Evolutionary conservation across 495 filamentous ascomycete genomes (phyloP).

Genomic region (Durotheca rogersii): DNA sequence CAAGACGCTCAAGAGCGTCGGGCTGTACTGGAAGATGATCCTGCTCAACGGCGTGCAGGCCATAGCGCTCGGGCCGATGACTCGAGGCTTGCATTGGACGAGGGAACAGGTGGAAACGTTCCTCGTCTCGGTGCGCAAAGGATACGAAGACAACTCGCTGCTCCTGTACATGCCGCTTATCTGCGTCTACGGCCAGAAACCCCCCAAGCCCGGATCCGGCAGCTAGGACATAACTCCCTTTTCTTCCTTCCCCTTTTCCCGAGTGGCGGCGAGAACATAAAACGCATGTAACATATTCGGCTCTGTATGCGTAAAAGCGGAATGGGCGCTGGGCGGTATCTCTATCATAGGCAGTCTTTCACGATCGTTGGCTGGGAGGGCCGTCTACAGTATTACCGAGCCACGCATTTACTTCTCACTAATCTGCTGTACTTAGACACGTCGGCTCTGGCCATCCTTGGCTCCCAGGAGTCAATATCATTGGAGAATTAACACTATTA

Average conservation of each 20-base stretch:
- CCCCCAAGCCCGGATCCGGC: constrained; percentile 43
- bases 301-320: background rate
- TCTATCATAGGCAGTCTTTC: no score
- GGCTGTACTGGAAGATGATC: constrained; percentile 58
- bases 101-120: constrained; percentile 50
- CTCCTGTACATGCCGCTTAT: constrained; percentile 54
- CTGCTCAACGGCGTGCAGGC: constrained; percentile 61
- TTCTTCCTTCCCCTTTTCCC: background rate
- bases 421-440: constrained; percentile 19
- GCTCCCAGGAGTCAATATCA: constrained; percentile 26
- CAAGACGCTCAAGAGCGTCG: constrained; percentile 61
- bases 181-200: constrained; percentile 53
- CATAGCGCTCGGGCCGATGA: constrained; percentile 63
- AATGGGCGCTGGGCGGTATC: background rate
- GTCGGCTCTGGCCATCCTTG: constrained; percentile 26
- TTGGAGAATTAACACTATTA: constrained; percentile 24
- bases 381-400: constrained; percentile 19
- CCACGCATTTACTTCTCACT: no score
- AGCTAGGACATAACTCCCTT: background rate
- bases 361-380: background rate
- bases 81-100: constrained; percentile 52
- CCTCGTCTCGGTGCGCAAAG: constrained; percentile 47
- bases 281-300: background rate
- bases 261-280: constrained; percentile 3
- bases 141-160: constrained; percentile 45